These are phyloP conservation scores for Crithidia fasciculata DNA, from an alignment of 208 protist species.

Conservation along the genomic window DNA sequence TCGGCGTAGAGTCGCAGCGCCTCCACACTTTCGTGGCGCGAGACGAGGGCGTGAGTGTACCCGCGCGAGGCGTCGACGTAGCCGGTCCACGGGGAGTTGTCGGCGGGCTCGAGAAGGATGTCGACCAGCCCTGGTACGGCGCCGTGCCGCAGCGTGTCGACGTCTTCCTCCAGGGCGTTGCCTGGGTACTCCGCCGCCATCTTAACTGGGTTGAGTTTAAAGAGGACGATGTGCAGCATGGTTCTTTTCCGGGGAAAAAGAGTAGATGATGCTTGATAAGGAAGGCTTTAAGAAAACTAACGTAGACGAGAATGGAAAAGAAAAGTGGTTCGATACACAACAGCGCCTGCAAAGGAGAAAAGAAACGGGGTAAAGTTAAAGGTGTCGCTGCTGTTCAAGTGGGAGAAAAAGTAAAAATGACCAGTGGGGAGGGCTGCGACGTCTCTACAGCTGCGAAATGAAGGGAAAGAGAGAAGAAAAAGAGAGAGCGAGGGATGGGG, in stretches of 20 bases:
- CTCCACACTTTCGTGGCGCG: slow-evolving; percentile 48
- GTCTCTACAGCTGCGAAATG: too few relatives aligned
- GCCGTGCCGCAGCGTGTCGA: slow-evolving; percentile 25
- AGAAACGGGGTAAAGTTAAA: too few relatives aligned
- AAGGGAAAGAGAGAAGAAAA: too few relatives aligned
- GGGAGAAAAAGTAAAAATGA: too few relatives aligned
- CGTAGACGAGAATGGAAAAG: too few relatives aligned
- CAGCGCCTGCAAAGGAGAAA: too few relatives aligned
- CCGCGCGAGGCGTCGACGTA: slow-evolving; percentile 49
- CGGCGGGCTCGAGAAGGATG: slow-evolving; percentile 42
- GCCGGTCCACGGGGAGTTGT: slow-evolving; percentile 40
- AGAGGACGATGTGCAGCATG: slow-evolving; percentile 51
- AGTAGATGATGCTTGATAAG: neutral
- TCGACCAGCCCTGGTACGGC: slow-evolving; percentile 46
- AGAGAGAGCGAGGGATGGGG: too few relatives aligned
- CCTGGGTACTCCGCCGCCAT: slow-evolving; percentile 25
- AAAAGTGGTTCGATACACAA: too few relatives aligned
- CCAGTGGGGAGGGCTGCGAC: too few relatives aligned
- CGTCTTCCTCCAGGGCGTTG: slow-evolving; percentile 11
- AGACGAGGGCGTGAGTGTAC: slow-evolving; percentile 64
- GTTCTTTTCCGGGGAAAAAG: neutral
- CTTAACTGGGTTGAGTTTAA: slow-evolving; percentile 39
- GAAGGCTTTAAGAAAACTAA: too few relatives aligned
- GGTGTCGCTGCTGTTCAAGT: too few relatives aligned
- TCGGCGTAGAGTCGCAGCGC: slow-evolving; percentile 38